Percentiles rank a stretch among this genome's conserved stretches.
Conservation (phyloP, 768 basidiomycete species). For the Atractiella rhizophila region DNA sequence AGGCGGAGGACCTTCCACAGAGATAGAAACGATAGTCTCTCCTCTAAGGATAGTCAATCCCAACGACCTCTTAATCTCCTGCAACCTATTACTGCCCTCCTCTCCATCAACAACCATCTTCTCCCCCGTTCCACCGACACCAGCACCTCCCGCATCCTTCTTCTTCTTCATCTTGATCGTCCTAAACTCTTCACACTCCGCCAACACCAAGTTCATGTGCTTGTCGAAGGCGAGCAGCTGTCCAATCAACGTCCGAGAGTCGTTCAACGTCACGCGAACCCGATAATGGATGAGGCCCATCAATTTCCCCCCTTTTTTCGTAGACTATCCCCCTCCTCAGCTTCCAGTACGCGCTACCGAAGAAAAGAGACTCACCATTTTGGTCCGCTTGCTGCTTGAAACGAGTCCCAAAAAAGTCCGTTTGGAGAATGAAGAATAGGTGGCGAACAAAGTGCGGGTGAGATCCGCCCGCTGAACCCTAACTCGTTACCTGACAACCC, state of each 20-base stretch:
- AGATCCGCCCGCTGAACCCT: too few relatives aligned
- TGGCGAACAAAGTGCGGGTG: too few relatives aligned
- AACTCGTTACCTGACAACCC: too few relatives aligned
- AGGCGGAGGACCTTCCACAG: constrained; percentile 85
- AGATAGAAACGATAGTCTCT: constrained; percentile 82
- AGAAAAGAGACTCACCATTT: background rate
- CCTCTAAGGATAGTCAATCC: constrained; percentile 93
- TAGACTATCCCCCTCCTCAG: background rate
- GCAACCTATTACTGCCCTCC: constrained; percentile 19
- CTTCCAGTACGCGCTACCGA: too few relatives aligned
- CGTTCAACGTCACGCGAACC: constrained; percentile 87
- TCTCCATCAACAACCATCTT: constrained; percentile 4
- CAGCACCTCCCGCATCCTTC: constrained; percentile 33
- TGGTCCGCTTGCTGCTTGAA: too few relatives aligned
- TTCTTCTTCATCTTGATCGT: constrained; percentile 66
- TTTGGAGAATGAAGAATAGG: too few relatives aligned
- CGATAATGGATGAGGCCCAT: constrained; percentile 91
- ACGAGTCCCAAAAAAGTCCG: too few relatives aligned
- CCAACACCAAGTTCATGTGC: constrained; percentile 97
- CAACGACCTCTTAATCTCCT: constrained; percentile 85
- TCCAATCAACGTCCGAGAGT: constrained; percentile 78
- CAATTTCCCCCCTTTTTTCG: constrained; percentile 78
- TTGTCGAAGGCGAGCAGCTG: constrained; percentile 99
- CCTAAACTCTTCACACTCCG: constrained; percentile 94
- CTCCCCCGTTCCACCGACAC: constrained; percentile 37